These are phyloP conservation scores for Gossypium aridum DNA, from an alignment of 441 rosid species.

Conservation along the genomic window DNA sequence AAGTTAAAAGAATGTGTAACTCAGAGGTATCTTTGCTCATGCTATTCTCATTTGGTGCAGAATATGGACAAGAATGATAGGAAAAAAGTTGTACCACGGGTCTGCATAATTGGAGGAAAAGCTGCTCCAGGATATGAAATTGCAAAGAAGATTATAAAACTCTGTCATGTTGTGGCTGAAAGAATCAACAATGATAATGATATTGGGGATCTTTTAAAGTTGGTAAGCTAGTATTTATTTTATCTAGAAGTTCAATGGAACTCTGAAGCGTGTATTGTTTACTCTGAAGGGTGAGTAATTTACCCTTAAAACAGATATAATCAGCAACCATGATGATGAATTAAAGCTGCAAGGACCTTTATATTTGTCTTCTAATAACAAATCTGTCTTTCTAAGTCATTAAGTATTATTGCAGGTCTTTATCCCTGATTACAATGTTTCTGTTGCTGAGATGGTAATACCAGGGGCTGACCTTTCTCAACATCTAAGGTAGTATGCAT, in stretches of 20 bases:
- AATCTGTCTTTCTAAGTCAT: not conserved
- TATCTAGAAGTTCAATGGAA: not conserved
- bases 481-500: constrained; percentile 39
- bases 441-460: constrained; percentile 53
- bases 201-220: constrained; percentile 45
- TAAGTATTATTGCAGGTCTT: constrained; percentile 35
- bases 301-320: constrained; percentile 7
- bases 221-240: constrained; percentile 23
- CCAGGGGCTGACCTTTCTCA: constrained; percentile 66
- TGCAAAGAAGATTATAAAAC: constrained; percentile 48
- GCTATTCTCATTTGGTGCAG: constrained; percentile 19
- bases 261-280: not conserved
- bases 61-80: constrained; percentile 40
- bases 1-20: not conserved
- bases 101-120: constrained; percentile 54
- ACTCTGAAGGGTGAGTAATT: not conserved
- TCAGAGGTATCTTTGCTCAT: constrained; percentile 1
- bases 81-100: constrained; percentile 46
- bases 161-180: constrained; percentile 44
- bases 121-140: constrained; percentile 55
- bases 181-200: constrained; percentile 39
- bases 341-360: constrained; percentile 1
- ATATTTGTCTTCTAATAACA: not conserved
- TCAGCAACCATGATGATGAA: not conserved
- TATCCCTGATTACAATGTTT: constrained; percentile 59